Evolutionary conservation across 768 basidiomycete species (phyloP), one percentile per base, ranked within the genome.

Genomic region (Podaxis rugospora): DNA sequence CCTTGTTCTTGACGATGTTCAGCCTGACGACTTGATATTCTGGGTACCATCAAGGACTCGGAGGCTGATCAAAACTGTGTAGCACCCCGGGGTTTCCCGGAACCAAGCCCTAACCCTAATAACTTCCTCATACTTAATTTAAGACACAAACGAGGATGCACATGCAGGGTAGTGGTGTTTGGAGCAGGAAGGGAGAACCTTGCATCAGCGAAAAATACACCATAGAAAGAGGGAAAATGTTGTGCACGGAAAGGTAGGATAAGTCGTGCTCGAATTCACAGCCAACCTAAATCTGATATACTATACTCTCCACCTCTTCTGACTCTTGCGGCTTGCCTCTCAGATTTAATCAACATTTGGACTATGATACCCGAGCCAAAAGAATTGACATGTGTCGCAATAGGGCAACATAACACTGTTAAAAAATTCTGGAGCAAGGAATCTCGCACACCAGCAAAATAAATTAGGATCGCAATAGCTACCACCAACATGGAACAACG

Each of bases 1-100:
- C 76, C 75, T 76, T 74, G 68, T 70, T 68, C 72, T 76, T 75
- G 72, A 77, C 66, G 75, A 67, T 73, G 71, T 71, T 67, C 70
- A 72, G 67, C 66, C 67, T 70, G 72, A 64, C 69, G 69, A 62
- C 68, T 66, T 63, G 63, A 66, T 67, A 67, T 63, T 66, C 66
- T 64, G 63, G 49, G 53, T 55, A 53, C 50, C 23, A 44, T 16
- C 62, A 60, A 61, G 59, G 64, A 62, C 46, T 57, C 64, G 62
- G 71, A 63, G 72, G 70, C 72, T 75, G 71, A 71, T 64, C 60
- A 66, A 52, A 72, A 74, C 76, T 77, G 66, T 76, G 67, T 63
- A 78, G 76, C 71, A 68, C 70, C 63, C 65, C 61, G 77, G 75
- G 69, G 70, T 68, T 59, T 64, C 42, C 76, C 76, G 74, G 50